phyloP scores from a whole-genome alignment of 1,139 yeast species.

The Yamadazyma friedrichii region DNA sequence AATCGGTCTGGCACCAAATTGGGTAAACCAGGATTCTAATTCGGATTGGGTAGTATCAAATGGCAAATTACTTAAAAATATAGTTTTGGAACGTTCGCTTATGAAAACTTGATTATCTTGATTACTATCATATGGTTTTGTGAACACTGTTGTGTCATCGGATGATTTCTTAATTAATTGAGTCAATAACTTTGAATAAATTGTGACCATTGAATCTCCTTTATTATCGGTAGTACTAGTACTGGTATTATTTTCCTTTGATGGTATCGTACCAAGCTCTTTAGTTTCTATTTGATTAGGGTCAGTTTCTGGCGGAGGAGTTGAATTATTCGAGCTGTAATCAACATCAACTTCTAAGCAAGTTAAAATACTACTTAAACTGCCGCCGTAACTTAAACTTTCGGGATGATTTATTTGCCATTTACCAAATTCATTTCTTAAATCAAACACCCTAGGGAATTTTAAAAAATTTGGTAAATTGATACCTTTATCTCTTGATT shows the following conservation, averaged over 20 bases:
- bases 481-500: constrained; percentile 74
- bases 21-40: constrained; percentile 88
- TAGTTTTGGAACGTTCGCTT: constrained; percentile 72
- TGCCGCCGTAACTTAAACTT: constrained; percentile 48
- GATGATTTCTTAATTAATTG: constrained; percentile 60
- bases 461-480: constrained; percentile 73
- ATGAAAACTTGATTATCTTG: constrained; percentile 69
- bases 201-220: constrained; percentile 5
- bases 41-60: constrained; percentile 88
- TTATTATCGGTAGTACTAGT: not conserved
- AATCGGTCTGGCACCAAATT: constrained; percentile 79
- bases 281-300: not conserved
- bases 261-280: not conserved
- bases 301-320: constrained; percentile 8
- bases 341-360: constrained; percentile 56
- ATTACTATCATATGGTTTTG: constrained; percentile 71
- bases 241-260: not conserved
- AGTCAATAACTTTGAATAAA: constrained; percentile 43
- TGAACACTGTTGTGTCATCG: constrained; percentile 52
- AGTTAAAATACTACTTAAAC: constrained; percentile 52
- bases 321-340: constrained; percentile 7
- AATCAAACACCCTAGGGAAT: constrained; percentile 75
- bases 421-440: constrained; percentile 67
- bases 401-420: constrained; percentile 70
- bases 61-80: constrained; percentile 76